A percentile compares a stretch with the other conserved stretches of the same genome.
These are phyloP conservation scores for Salmacisia buchloeana DNA, from an alignment of 1,284 basidiomycete species.

Conservation along the genomic window DNA sequence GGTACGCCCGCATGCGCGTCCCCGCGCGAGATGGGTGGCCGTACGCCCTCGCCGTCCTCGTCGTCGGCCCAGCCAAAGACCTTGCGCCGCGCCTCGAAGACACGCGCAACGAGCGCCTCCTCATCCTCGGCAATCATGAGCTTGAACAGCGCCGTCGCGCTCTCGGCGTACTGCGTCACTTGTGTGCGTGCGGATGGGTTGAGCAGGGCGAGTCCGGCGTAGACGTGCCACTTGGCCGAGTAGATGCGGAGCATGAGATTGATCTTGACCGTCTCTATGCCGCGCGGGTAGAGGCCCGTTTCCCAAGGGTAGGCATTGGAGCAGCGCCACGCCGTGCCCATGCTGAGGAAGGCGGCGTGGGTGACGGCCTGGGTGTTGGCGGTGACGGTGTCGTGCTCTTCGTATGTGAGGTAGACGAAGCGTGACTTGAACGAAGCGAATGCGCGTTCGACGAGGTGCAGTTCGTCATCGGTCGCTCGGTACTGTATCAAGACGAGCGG, in stretches of 20 bases:
- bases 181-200: constrained; percentile 86
- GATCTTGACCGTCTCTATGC: constrained; percentile 96
- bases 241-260: constrained; percentile 88
- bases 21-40: constrained; percentile 3
- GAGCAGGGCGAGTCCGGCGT: constrained; percentile 91
- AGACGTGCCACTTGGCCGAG: constrained; percentile 97
- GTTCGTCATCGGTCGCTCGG: constrained; percentile 68
- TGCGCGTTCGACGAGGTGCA: constrained; percentile 74
- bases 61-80: constrained; percentile 65
- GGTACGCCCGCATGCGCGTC: background rate
- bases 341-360: constrained; percentile 94
- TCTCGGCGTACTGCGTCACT: constrained; percentile 78
- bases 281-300: constrained; percentile 83
- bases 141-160: constrained; percentile 85
- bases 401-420: constrained; percentile 86
- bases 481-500: constrained; percentile 88
- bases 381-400: constrained; percentile 91
- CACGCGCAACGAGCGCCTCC: constrained; percentile 58
- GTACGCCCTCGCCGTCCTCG: constrained; percentile 24
- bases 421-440: constrained; percentile 73
- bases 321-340: constrained; percentile 92
- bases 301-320: constrained; percentile 87
- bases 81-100: constrained; percentile 68
- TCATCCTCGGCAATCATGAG: constrained; percentile 81
- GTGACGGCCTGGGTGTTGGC: constrained; percentile 98